A percentile compares a stretch with the other conserved stretches of the same genome.
These are phyloP conservation scores for Nepenthes gracilis DNA, from an alignment of 148 eudicot species.

Conservation along the genomic window DNA sequence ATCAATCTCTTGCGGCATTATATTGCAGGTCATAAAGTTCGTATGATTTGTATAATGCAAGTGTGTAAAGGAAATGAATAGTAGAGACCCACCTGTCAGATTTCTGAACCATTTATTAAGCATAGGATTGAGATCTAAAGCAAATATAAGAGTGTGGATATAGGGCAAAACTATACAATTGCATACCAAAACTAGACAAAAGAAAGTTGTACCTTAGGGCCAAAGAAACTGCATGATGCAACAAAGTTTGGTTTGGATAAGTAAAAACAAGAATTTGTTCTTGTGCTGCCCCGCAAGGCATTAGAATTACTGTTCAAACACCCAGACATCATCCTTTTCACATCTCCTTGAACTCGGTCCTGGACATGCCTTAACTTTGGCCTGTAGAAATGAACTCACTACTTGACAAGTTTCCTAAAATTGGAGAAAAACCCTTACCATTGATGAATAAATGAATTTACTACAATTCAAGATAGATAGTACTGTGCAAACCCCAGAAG, in stretches of 20 bases:
- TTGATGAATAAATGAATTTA: background rate
- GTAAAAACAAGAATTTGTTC: conserved; percentile 13
- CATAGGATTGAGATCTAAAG: too few relatives aligned
- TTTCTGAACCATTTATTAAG: too few relatives aligned
- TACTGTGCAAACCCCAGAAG: conserved; percentile 50
- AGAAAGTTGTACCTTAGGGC: conserved; percentile 54
- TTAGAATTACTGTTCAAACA: conserved; percentile 39
- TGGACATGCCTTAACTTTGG: conserved; percentile 56
- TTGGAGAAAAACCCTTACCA: conserved; percentile 1
- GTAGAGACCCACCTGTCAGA: too few relatives aligned
- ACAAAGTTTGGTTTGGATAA: conserved; percentile 41
- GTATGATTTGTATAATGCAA: too few relatives aligned
- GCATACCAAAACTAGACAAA: background rate
- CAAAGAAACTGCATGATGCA: conserved; percentile 84
- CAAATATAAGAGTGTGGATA: too few relatives aligned
- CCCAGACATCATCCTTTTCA: conserved; percentile 66
- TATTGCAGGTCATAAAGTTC: too few relatives aligned
- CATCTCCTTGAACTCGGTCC: conserved; percentile 58
- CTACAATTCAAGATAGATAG: background rate
- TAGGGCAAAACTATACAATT: too few relatives aligned
- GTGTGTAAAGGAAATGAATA: too few relatives aligned
- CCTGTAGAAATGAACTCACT: conserved; percentile 23
- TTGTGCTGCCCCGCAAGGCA: conserved; percentile 16
- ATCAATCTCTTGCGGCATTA: too few relatives aligned
- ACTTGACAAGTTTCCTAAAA: background rate